Percentiles rank a stretch among this genome's conserved stretches.
Conservation (phyloP, 2,329 filamentous ascomycete species). For the Chrysoporthe austroafricana region DNA sequence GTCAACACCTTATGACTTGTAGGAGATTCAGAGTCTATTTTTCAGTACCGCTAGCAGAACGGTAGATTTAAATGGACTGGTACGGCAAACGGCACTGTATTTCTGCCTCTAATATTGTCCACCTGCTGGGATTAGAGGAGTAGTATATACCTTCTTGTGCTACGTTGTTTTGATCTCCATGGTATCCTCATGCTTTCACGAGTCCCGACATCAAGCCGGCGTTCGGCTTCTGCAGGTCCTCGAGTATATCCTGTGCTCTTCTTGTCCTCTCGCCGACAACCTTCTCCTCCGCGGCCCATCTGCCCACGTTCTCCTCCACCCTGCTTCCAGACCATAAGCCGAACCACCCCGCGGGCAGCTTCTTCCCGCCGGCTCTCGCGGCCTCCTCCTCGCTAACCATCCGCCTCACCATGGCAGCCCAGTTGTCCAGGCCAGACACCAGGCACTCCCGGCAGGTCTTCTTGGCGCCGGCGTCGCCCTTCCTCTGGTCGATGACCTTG, state of each 20-base stretch:
- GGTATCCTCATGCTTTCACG: conserved; percentile 25
- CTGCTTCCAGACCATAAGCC: conserved; percentile 45
- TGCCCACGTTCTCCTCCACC: conserved; percentile 43
- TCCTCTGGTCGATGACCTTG: conserved; percentile 39
- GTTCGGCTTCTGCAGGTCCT: conserved; percentile 44
- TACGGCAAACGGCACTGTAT: neutral
- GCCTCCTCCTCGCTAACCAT: conserved; percentile 58
- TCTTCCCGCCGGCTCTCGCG: conserved; percentile 37
- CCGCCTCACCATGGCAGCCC: conserved; percentile 76
- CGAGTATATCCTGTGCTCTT: conserved; percentile 56
- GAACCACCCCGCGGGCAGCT: conserved; percentile 41
- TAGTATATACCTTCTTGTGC: no score
- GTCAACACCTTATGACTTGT: no score
- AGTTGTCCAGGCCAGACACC: conserved; percentile 76
- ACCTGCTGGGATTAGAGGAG: no score
- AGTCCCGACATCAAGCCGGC: conserved; percentile 19
- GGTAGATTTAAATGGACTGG: neutral
- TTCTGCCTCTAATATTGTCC: neutral
- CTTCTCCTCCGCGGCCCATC: conserved; percentile 59
- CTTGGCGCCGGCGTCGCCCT: conserved; percentile 44
- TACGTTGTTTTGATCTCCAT: no score
- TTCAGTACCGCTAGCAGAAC: neutral
- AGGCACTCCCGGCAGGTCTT: conserved; percentile 78
- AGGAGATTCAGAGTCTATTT: neutral
- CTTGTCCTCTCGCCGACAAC: conserved; percentile 57